phyloP scores from a whole-genome alignment of 441 rosid species.

The Aleurites moluccanus region DNA sequence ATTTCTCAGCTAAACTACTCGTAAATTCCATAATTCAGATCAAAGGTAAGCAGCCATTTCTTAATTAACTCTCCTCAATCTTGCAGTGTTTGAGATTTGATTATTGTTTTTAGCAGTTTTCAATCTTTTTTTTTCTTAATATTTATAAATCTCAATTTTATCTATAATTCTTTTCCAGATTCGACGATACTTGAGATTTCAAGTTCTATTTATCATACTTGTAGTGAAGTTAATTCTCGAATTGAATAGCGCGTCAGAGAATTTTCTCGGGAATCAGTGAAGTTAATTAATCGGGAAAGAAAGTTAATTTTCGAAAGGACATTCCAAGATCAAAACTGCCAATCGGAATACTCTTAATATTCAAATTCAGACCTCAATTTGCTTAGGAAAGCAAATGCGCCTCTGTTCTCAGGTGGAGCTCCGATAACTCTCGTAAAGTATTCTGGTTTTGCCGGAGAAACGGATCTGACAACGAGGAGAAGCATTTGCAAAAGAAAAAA shows the following conservation, averaged over 20 bases:
- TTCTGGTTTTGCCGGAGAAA: neutral
- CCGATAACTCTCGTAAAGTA: neutral
- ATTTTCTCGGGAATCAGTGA: no score
- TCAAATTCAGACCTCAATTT: slow-evolving; percentile 3
- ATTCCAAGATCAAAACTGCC: neutral
- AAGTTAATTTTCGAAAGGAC: neutral
- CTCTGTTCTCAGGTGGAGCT: slow-evolving; percentile 40
- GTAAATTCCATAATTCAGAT: no score
- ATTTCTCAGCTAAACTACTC: no score
- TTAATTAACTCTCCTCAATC: neutral
- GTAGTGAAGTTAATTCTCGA: neutral
- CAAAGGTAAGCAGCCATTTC: slow-evolving; percentile 21
- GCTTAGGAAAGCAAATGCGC: slow-evolving; percentile 31
- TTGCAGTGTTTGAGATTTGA: slow-evolving; percentile 7
- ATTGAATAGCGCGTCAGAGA: neutral
- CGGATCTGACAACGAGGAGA: slow-evolving; percentile 32
- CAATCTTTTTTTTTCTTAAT: slow-evolving; percentile 22
- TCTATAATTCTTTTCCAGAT: slow-evolving; percentile 32
- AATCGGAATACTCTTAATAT: neutral
- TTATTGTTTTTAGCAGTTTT: slow-evolving; percentile 10
- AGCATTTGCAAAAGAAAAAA: slow-evolving; percentile 2
- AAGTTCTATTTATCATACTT: neutral
- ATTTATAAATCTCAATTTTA: neutral
- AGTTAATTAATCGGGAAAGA: no score
- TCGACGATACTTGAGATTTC: slow-evolving; percentile 8